A percentile compares a stretch with the other conserved stretches of the same genome.
Conservation (phyloP, 257 asterid species). For the Solanum habrochaites region DNA sequence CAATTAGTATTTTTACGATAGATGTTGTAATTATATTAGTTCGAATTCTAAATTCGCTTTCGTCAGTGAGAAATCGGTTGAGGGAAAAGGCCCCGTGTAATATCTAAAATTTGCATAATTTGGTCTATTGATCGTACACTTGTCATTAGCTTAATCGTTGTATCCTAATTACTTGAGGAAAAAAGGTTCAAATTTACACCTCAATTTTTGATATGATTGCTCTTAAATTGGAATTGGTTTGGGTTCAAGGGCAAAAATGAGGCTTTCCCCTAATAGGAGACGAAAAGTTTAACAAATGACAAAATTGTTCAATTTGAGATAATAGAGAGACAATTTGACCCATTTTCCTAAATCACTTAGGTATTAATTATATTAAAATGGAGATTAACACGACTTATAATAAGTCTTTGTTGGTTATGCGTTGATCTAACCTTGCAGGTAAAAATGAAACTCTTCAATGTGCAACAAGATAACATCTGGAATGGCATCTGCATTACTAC, state of each 20-base stretch:
- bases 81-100: background rate
- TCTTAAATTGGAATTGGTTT: background rate
- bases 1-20: background rate
- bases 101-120: background rate
- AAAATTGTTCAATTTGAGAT: background rate
- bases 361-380: background rate
- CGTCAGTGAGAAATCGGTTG: fast-evolving
- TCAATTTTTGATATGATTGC: background rate
- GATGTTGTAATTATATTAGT: background rate
- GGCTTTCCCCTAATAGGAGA: background rate
- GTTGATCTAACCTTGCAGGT: background rate
- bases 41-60: background rate
- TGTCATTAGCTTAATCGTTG: background rate
- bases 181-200: background rate
- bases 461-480: background rate
- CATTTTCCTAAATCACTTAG: background rate
- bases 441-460: background rate
- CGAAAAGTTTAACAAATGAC: background rate
- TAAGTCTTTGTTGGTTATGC: background rate
- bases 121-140: background rate
- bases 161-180: background rate
- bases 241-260: background rate
- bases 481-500: background rate
- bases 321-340: background rate
- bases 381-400: background rate